Evolutionary conservation across 2,329 filamentous ascomycete species (phyloP).

Genomic region (Aspergillus persii): DNA sequence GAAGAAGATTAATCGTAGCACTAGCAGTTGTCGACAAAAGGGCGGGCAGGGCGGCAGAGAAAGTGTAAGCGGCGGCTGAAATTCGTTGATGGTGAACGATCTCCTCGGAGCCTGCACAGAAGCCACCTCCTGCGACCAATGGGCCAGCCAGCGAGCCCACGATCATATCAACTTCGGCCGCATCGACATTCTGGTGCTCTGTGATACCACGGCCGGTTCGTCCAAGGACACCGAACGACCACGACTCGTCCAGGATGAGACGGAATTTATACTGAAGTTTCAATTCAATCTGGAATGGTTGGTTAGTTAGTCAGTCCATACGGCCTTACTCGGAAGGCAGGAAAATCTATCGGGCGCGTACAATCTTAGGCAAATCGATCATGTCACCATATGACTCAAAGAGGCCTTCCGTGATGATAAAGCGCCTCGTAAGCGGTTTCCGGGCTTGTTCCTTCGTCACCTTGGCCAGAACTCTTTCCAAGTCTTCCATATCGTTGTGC

Average conservation of each 20-base stretch:
- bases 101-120: constrained; percentile 87
- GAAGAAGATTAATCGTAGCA: constrained; percentile 81
- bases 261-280: constrained; percentile 98
- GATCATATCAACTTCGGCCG: constrained; percentile 93
- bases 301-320: background rate
- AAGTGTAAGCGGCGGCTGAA: constrained; percentile 88
- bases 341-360: constrained; percentile 41
- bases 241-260: constrained; percentile 94
- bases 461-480: constrained; percentile 80
- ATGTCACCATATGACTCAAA: constrained; percentile 90
- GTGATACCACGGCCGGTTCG: constrained; percentile 88
- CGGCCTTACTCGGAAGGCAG: background rate
- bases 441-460: constrained; percentile 84
- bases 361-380: constrained; percentile 79
- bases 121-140: constrained; percentile 88
- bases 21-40: constrained; percentile 94
- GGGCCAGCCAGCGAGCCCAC: constrained; percentile 88
- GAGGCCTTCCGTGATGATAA: constrained; percentile 92
- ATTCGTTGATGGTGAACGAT: constrained; percentile 97
- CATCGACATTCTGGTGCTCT: constrained; percentile 94
- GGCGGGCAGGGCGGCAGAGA: constrained; percentile 89
- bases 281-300: constrained; percentile 66
- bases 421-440: constrained; percentile 85
- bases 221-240: constrained; percentile 93
- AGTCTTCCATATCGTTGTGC: constrained; percentile 92